phyloP scores from a whole-genome alignment of 2,329 filamentous ascomycete species.

The Cladosporium sp. region DNA sequence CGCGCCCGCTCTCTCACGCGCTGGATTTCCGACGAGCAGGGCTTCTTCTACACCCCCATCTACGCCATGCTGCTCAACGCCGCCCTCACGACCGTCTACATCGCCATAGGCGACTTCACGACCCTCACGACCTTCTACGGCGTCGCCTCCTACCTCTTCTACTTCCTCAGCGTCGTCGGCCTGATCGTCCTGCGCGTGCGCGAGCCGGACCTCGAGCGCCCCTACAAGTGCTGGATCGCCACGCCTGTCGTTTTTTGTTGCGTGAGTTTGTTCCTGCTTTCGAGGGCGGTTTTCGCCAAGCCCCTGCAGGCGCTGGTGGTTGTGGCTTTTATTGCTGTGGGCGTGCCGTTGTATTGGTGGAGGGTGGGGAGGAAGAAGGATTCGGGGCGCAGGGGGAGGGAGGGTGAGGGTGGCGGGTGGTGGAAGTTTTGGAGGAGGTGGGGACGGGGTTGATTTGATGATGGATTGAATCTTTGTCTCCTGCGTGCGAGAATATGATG shows the following conservation, averaged over 20 bases:
- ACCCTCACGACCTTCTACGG: constrained; percentile 96
- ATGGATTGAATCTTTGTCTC: too few relatives aligned
- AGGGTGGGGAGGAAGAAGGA: constrained; percentile 59
- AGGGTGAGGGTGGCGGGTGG: constrained; percentile 20
- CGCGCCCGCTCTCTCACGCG: constrained; percentile 52
- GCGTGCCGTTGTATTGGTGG: constrained; percentile 86
- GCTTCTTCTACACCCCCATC: constrained; percentile 90
- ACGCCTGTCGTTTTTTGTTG: constrained; percentile 98
- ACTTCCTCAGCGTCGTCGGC: constrained; percentile 91
- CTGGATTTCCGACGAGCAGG: constrained; percentile 71
- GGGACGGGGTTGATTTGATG: constrained; percentile 21
- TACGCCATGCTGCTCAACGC: constrained; percentile 83
- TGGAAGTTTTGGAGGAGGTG: constrained; percentile 44
- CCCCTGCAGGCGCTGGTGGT: constrained; percentile 87
- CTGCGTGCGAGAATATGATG: neutral
- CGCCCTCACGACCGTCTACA: constrained; percentile 67
- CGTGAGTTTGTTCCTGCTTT: constrained; percentile 87
- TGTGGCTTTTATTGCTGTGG: constrained; percentile 74
- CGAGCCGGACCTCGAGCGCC: constrained; percentile 81
- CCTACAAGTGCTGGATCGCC: constrained; percentile 93
- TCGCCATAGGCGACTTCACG: constrained; percentile 81
- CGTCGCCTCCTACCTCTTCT: constrained; percentile 94
- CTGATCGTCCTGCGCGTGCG: constrained; percentile 83
- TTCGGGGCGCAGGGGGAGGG: constrained; percentile 27
- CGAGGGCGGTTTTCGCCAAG: constrained; percentile 81